phyloP scores from a whole-genome alignment of 1,139 yeast genomes.

The Lodderomyces beijingensis region DNA sequence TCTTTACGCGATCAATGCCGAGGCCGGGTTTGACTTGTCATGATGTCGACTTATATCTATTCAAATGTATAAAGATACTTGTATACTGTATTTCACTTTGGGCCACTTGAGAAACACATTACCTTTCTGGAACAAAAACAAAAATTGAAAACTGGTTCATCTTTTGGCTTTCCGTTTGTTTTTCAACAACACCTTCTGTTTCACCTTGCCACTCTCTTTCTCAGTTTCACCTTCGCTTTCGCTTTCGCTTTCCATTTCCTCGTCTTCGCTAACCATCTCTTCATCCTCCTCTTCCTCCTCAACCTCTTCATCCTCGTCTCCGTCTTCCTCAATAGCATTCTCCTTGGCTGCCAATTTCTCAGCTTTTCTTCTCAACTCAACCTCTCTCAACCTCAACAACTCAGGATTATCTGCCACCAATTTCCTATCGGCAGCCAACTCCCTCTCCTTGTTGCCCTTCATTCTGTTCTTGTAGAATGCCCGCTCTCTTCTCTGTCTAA shows the following conservation, averaged over 20 bases:
- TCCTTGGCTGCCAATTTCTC: conserved; percentile 66
- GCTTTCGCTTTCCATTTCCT: conserved; percentile 27
- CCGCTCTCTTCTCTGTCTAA: conserved; percentile 92
- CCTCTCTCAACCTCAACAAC: conserved; percentile 85
- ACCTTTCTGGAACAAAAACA: no score
- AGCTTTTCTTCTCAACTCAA: conserved; percentile 77
- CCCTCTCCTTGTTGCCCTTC: conserved; percentile 93
- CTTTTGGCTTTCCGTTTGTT: conserved; percentile 53
- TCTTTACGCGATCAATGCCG: conserved; percentile 71
- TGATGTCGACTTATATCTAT: no score
- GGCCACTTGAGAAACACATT: no score
- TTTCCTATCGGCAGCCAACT: conserved; percentile 80
- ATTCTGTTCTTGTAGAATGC: conserved; percentile 99
- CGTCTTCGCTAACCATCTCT: conserved; percentile 45
- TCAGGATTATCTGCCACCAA: conserved; percentile 87
- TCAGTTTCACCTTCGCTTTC: conserved; percentile 27
- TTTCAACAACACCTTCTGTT: conserved; percentile 74
- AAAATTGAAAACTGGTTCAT: no score
- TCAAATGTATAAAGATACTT: no score
- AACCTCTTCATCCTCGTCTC: conserved; percentile 34
- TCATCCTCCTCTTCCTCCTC: conserved; percentile 27
- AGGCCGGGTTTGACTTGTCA: conserved; percentile 88
- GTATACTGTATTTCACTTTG: no score
- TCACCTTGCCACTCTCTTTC: conserved; percentile 42
- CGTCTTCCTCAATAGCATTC: conserved; percentile 46